Evolutionary conservation across 2,329 filamentous ascomycete species (phyloP).

Genomic region (Penicillium sp.): DNA sequence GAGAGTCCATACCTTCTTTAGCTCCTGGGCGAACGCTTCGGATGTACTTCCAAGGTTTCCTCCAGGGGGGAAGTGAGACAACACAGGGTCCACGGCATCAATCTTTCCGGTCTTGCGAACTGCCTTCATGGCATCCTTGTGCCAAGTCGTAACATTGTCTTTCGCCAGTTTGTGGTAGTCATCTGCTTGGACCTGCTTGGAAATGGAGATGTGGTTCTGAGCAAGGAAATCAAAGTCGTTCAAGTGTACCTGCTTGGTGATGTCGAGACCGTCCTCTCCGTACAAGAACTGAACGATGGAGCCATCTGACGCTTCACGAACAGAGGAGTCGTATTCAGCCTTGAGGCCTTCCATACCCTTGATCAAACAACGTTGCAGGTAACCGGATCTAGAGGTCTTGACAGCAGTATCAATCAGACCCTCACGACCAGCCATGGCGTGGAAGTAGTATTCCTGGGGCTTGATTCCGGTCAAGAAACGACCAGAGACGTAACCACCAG

Average conservation of each 20-base stretch:
- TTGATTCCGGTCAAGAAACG: conserved; percentile 97
- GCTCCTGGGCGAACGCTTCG: conserved; percentile 73
- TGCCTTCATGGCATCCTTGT: conserved; percentile 72
- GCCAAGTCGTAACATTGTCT: conserved; percentile 63
- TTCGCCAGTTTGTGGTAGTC: conserved; percentile 58
- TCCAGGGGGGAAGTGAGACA: conserved; percentile 70
- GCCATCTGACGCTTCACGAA: conserved; percentile 83
- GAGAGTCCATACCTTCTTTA: conserved; percentile 55
- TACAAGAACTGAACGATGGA: conserved; percentile 93
- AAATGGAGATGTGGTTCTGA: conserved; percentile 78
- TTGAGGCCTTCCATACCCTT: conserved; percentile 97
- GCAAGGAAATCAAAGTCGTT: conserved; percentile 87
- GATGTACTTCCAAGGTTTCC: conserved; percentile 83
- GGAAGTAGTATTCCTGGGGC: conserved; percentile 98
- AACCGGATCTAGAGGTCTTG: conserved; percentile 95
- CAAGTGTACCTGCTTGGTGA: conserved; percentile 90
- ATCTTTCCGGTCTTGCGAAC: conserved; percentile 70
- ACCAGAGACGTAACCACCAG: conserved; percentile 90
- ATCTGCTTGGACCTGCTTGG: conserved; percentile 70
- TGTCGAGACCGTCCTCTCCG: conserved; percentile 92
- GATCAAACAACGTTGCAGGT: conserved; percentile 93
- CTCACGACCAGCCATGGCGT: conserved; percentile 98
- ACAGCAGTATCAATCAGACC: conserved; percentile 98
- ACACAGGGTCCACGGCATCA: conserved; percentile 71
- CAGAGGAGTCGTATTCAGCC: conserved; percentile 90